Base-by-base conservation (phyloP, 495 filamentous ascomycete genomes). In the Penicillium paxilli region DNA sequence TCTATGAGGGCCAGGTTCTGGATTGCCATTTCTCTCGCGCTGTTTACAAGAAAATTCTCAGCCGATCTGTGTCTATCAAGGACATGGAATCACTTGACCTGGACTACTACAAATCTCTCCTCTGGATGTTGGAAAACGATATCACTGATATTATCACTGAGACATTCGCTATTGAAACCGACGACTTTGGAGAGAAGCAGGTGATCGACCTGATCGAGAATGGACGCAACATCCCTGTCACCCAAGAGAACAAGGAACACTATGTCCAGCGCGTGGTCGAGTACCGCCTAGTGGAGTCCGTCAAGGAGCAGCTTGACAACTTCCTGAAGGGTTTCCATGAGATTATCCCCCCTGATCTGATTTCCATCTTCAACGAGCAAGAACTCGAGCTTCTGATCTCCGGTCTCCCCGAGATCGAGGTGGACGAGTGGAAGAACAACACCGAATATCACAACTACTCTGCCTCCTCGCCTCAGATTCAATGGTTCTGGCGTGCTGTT, bases 401-500 rank as follows among this genome's bases (percentile, higher is more conserved):
- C 38, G 94, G 94, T 71, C 77, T 99, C 37, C 94, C 94, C 5
- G 94, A 98, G 59, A 96, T 99, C 58, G 92, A 98, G 54, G 86
- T 97, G 26, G 94, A 99, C 61, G 94, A 99, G 76, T 99, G 94
- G 94, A 96, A 96, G 83, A 89, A 88, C 70, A 95, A 96, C 71
- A 96, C 92, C 17, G 95, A 98, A 65, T 98, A 97, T 63, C 94
- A 98, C 72, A 98, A 97, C 71, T 99, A 98, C 78, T 88, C 89
- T 14, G 87, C 90, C 23, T 90, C 92, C 0, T 96, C 94, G 2
- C 87, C 92, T 21, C 94, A 99, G 65, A 97, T 99, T 60, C 94
- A 99, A 71, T 98, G 94, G 95, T 97, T 99, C 85, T 99, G 94
- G 94, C 87, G 94, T 62, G 94, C 95, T 3, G 88, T 99, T 37